phyloP scores from a whole-genome alignment of 73 alveolate genomes.

The Symbiodinium natans region DNA sequence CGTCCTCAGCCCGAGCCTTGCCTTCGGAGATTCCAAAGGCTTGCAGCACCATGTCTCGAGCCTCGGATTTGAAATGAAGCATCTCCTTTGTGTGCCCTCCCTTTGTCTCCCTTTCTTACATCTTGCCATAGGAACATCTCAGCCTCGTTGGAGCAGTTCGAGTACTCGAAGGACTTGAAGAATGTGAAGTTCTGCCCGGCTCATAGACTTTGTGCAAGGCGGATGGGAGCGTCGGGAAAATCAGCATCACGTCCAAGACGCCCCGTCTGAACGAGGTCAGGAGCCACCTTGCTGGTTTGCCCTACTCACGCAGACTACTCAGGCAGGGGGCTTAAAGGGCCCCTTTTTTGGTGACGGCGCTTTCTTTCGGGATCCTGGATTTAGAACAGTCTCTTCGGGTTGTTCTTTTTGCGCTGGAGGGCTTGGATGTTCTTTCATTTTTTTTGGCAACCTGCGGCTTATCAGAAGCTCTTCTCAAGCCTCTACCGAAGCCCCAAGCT shows the following conservation, averaged over 20 bases:
- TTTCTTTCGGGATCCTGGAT: too few species aligned
- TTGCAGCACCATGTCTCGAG: neutral
- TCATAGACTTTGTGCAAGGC: neutral
- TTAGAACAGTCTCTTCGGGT: too few species aligned
- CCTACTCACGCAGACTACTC: neutral
- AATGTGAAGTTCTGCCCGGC: neutral
- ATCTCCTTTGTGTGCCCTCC: too few species aligned
- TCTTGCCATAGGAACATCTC: conserved; percentile 13
- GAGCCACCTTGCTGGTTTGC: conserved; percentile 63
- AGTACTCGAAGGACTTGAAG: conserved; percentile 17
- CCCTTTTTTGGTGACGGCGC: too few species aligned
- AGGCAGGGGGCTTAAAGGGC: neutral
- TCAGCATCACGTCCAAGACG: too few species aligned
- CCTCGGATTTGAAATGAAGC: neutral
- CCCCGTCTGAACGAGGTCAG: neutral
- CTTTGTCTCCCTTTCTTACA: too few species aligned
- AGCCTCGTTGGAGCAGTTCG: conserved; percentile 3
- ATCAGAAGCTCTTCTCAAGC: too few species aligned
- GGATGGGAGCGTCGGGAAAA: neutral
- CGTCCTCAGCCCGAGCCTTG: conserved; percentile 28
- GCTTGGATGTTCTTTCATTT: too few species aligned
- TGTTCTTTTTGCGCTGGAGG: too few species aligned
- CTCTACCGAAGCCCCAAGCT: too few species aligned
- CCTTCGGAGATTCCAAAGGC: neutral
- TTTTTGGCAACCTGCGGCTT: too few species aligned